A percentile compares a stretch with the other conserved stretches of the same genome.
Evolutionary conservation across 495 filamentous ascomycete species (phyloP).

Genomic region (Rostrohypoxylon terebratum): DNA sequence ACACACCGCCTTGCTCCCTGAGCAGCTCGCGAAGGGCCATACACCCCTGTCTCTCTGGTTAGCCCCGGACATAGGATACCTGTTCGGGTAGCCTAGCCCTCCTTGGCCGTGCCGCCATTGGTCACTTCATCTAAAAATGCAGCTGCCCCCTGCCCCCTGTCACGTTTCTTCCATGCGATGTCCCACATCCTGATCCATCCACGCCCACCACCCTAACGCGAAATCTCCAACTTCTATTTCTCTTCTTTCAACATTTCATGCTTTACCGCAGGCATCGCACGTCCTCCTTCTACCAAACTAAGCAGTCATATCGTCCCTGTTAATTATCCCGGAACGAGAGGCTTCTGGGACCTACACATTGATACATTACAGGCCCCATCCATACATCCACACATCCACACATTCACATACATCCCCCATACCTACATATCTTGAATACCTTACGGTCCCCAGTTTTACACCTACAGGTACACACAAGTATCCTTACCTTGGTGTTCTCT

Average conservation of each 20-base stretch:
- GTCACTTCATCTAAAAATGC: slow-evolving; percentile 60
- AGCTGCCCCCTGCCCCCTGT: slow-evolving; percentile 52
- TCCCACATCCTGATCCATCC: slow-evolving; percentile 58
- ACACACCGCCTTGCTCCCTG: slow-evolving; percentile 49
- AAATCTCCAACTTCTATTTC: slow-evolving; percentile 46
- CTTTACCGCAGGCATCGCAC: slow-evolving; percentile 49
- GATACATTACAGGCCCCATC: slow-evolving; percentile 44
- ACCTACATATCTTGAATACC: not conserved
- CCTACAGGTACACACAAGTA: slow-evolving; percentile 32
- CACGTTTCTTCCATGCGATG: slow-evolving; percentile 60
- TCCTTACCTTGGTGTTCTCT: slow-evolving; percentile 57
- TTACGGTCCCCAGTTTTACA: slow-evolving; percentile 38
- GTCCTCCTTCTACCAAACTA: slow-evolving; percentile 48
- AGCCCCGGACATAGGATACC: slow-evolving; percentile 58
- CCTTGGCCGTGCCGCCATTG: slow-evolving; percentile 55
- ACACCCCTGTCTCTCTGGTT: slow-evolving; percentile 53
- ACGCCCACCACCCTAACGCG: slow-evolving; percentile 49
- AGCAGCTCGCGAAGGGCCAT: slow-evolving; percentile 42
- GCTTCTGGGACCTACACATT: slow-evolving; percentile 40
- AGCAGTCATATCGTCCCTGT: slow-evolving; percentile 48
- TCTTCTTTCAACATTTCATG: slow-evolving; percentile 46
- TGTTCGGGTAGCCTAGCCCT: slow-evolving; percentile 57
- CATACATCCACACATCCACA: slow-evolving; percentile 15
- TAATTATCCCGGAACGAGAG: slow-evolving; percentile 47
- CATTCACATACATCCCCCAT: too few relatives aligned